These are phyloP conservation scores for Oxalis stricta DNA, from an alignment of 441 rosid species.

Conservation along the genomic window DNA sequence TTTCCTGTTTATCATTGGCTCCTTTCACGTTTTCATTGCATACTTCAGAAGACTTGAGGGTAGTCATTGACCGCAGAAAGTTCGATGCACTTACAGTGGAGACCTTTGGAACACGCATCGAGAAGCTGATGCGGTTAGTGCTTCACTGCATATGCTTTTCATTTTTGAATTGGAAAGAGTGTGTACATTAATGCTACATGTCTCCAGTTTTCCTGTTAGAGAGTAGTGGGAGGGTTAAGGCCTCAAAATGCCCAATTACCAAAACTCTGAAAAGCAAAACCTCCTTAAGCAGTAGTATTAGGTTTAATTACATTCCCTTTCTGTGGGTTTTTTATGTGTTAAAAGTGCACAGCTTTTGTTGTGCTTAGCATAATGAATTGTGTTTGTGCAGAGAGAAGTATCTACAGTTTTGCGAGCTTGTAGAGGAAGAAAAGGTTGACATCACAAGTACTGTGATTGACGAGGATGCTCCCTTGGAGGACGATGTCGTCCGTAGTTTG, in stretches of 20 bases:
- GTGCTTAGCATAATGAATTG: conserved; percentile 6
- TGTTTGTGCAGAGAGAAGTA: conserved; percentile 72
- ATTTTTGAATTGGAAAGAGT: neutral
- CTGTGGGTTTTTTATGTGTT: neutral
- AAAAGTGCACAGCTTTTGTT: conserved; percentile 5
- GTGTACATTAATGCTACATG: neutral
- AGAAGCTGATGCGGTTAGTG: conserved; percentile 74
- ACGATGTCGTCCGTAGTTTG: conserved; percentile 89
- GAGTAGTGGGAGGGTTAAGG: neutral
- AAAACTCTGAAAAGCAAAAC: neutral
- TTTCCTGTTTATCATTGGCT: too few relatives aligned
- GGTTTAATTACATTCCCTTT: neutral
- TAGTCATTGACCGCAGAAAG: conserved; percentile 75
- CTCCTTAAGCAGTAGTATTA: neutral
- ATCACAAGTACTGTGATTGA: conserved; percentile 72
- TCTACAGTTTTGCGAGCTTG: conserved; percentile 84
- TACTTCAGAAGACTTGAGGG: conserved; percentile 77
- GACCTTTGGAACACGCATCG: conserved; percentile 92
- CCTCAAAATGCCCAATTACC: neutral
- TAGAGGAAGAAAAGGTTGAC: conserved; percentile 83
- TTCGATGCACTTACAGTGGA: conserved; percentile 90
- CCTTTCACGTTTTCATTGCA: too few relatives aligned
- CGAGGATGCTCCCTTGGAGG: conserved; percentile 94
- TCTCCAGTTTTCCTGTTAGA: neutral
- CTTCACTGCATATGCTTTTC: conserved; percentile 9